A percentile compares a stretch with the other conserved stretches of the same genome.
Evolutionary conservation across 108 stramenopile species (phyloP).

Genomic region (Nannochloropsis salina): DNA sequence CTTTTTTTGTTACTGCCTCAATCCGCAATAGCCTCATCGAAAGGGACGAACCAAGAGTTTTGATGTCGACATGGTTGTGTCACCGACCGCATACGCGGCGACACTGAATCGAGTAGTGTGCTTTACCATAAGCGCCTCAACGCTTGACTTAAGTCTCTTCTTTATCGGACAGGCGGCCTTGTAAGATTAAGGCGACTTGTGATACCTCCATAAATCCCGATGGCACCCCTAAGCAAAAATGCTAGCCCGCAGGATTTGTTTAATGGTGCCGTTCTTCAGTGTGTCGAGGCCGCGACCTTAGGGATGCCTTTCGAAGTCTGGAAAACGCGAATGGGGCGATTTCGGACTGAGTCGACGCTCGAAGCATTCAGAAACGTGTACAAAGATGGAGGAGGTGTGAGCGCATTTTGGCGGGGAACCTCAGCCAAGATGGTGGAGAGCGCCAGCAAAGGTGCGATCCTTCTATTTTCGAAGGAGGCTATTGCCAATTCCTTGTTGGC

Average conservation of each 20-base stretch:
- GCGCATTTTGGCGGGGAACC: conserved; percentile 36
- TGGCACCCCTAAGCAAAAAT: conserved; percentile 14
- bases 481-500: conserved; percentile 15
- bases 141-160: too few relatives aligned
- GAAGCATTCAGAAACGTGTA: conserved; percentile 33
- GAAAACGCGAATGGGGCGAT: conserved; percentile 50
- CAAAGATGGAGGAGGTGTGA: conserved; percentile 25
- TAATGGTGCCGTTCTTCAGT: conserved; percentile 29
- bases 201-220: background rate
- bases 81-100: too few relatives aligned
- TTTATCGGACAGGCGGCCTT: too few relatives aligned
- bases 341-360: conserved; percentile 27
- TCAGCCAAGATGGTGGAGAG: conserved; percentile 39
- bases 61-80: too few relatives aligned
- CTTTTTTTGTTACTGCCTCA: too few relatives aligned
- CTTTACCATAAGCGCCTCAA: too few relatives aligned
- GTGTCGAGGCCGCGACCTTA: conserved; percentile 32
- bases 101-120: too few relatives aligned
- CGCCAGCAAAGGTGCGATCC: conserved; percentile 37
- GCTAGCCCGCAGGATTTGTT: conserved; percentile 20
- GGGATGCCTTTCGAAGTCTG: conserved; percentile 50
- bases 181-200: too few relatives aligned
- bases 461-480: conserved; percentile 35
- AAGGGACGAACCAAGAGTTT: too few relatives aligned
- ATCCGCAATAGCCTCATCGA: too few relatives aligned